Evolutionary conservation across 192 early-diverging fungal species (phyloP).

Genomic region (Dimargaris cristalligena): DNA sequence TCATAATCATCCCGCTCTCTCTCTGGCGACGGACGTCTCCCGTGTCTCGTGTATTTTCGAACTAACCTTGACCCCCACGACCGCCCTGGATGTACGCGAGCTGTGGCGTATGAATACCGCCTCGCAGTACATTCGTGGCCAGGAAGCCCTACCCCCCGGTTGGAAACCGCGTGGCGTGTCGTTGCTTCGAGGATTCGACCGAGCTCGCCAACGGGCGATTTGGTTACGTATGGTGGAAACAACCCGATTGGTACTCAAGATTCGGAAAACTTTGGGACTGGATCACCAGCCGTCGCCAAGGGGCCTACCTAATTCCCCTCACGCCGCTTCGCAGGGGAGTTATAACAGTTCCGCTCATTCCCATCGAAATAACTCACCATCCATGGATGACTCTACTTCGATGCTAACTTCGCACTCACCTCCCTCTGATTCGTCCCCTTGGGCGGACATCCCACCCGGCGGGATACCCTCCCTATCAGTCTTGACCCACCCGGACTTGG

Average conservation of each 20-base stretch:
- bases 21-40: conserved; percentile 16
- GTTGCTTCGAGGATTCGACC: conserved; percentile 34
- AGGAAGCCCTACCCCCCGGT: conserved; percentile 37
- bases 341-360: no score
- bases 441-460: no score
- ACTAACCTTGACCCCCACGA: conserved; percentile 37
- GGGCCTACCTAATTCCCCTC: not conserved
- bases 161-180: conserved; percentile 58
- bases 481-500: not conserved
- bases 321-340: not conserved
- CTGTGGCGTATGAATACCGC: conserved; percentile 53
- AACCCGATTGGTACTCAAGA: conserved; percentile 15
- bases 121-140: conserved; percentile 50
- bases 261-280: conserved; percentile 7
- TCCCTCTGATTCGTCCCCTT: no score
- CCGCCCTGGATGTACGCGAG: conserved; percentile 30
- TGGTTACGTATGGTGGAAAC: conserved; percentile 21
- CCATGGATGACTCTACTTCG: no score
- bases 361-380: no score
- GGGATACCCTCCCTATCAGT: no score
- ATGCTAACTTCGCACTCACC: no score
- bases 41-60: conserved; percentile 35
- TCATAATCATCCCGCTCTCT: no score
- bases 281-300: no score
- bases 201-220: conserved; percentile 13